Base-by-base conservation (phyloP, 208 protist genomes). In the Leishmania gerbilli region DNA sequence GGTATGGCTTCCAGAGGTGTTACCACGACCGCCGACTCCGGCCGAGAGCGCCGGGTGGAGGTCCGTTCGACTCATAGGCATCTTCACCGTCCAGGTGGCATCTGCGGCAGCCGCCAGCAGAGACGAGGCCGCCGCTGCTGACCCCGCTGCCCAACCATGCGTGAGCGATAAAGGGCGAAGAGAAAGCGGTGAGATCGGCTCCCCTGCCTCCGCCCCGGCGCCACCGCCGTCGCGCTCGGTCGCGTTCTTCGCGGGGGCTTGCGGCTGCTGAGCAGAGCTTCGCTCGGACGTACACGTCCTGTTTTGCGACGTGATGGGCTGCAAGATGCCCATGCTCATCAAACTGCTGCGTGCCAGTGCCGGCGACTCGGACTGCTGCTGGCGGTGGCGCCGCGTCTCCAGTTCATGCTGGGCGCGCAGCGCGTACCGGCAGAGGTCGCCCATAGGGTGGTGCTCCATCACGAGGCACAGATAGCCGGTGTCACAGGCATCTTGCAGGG, bases 381-480 rank as follows among this genome's bases (percentile, higher is more conserved):
- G 58, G 42, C 79, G 76, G 40, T 81, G 74, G 42, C 60, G 67
- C 21, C 82, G 77, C 1, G 62, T 65, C 40, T 68, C 79, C 45
- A 84, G 81, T 27, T 80, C 78, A 51, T 84, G 69, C 79, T 90
- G 84, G 34, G 78, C 78, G 24, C 84, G 90, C 67, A 94, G 80
- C 3, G 86, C 87, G 76, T 96, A 96, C 58, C 86, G 89, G 74
- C 88, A 91, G 3, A 97, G 84, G 80, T 97, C 94, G 5, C 94
- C 94, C 86, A 92, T 87, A 17, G 90, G 84, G 81, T 97, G 92
- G 80, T 95, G 94, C 76, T 94, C 90, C 89, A 96, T 93, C 6
- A 97, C 91, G 51, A 97, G 87, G 64, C 91, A 95, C 45, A 97
- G 77, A 71, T 95, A 96, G 0, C 94, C 87, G 47, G 79, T 90